Percentiles rank a stretch among this genome's conserved stretches.
Evolutionary conservation across 192 early-diverging fungal genomes (phyloP).

Genomic region (Umbelopsis vinacea): DNA sequence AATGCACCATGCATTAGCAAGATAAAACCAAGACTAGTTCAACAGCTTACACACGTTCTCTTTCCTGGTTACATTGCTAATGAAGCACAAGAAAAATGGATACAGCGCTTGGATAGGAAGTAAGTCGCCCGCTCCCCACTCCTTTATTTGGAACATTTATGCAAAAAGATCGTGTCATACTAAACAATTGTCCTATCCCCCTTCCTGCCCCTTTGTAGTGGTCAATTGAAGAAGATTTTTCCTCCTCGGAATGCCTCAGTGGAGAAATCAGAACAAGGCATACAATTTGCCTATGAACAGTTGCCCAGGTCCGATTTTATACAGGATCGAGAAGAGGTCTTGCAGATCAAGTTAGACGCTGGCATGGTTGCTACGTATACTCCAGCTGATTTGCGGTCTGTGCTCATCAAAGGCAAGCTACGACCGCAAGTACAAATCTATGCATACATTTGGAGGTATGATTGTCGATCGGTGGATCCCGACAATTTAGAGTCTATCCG

Average conservation of each 20-base stretch:
- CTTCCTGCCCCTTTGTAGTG: background rate
- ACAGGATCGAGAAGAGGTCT: background rate
- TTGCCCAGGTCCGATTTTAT: conserved; percentile 1
- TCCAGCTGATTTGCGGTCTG: background rate
- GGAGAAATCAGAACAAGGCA: background rate
- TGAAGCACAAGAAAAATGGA: background rate
- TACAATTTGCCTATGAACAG: conserved; percentile 2
- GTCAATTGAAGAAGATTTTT: background rate
- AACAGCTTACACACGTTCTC: background rate
- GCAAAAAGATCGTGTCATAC: background rate
- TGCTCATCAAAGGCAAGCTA: conserved; percentile 15
- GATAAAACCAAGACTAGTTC: background rate
- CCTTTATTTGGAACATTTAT: no score
- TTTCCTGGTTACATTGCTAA: conserved; percentile 11
- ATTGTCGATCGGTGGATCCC: conserved; percentile 7
- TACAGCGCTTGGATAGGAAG: background rate
- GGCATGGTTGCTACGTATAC: background rate
- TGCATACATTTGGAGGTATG: conserved; percentile 16
- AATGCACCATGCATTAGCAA: background rate
- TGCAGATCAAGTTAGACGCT: background rate
- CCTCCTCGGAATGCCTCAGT: no score
- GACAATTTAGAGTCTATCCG: background rate
- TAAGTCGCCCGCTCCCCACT: background rate
- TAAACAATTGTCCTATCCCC: background rate
- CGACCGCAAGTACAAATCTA: background rate